Base-by-base conservation (phyloP, 441 rosid genomes). In the Syzygium syzygioides region DNA sequence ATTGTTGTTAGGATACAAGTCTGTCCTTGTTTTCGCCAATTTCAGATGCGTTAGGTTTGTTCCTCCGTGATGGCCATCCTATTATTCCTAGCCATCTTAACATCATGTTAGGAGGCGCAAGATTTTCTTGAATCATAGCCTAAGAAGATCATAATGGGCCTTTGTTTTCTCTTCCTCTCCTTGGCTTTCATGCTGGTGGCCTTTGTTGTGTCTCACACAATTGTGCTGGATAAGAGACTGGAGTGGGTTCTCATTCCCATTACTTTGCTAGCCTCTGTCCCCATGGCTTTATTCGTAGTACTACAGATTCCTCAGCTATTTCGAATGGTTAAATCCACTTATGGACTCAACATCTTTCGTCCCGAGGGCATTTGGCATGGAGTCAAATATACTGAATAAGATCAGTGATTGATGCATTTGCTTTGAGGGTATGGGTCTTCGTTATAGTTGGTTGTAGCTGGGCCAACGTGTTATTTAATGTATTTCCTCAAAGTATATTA, bases 91-190 rank as follows among this genome's bases (percentile, higher is more conserved):
- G 15, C 64, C 7, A 59, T 59, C 15, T 59, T 59, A 59, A 59
- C 30, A 0, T 59, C 15, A 0, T 3, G 0, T 1, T 26, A 11
- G 11, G 0, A 59, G 64, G 0, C 0, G 1, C 14, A 4, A 53
- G 54, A 53, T 14, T 53, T 53, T 15, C 55, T 54, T 2, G 2
- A 15, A 1, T 1, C 19, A 7, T 54, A 14, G 55, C 55, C 55
- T 53, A 53, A 53, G 18, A 53, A 53, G 55, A 54, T 54, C 19
- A 15, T 54, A 54, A 54, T 15, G 55, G 55, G 19, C 0, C 55
- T 54, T 5, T 54, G 7, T 15, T 54, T 15, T 15, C n/a, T n/a
- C 18, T 54, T 54, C 3, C 19, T 54, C 1, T 54, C 55, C 55
- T 54, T 15, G 55, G 55, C 55, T 14, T 54, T 5, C 55, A 54